Base-by-base conservation (phyloP, 2,329 filamentous ascomycete genomes). In the Fusarium sp. region DNA sequence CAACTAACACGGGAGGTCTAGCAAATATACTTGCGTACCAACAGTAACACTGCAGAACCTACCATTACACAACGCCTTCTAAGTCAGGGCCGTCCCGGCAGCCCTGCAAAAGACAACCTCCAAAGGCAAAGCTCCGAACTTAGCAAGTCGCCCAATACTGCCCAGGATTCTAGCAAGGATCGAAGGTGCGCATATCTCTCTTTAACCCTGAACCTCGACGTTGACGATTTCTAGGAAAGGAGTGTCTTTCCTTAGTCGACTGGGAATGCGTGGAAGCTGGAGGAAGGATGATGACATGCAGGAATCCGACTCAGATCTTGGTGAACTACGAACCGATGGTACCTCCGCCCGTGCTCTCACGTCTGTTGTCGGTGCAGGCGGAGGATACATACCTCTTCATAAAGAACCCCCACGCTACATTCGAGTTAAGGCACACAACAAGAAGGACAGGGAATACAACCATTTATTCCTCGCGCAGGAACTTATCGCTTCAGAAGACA, bases 321-420 rank as follows among this genome's bases (percentile, higher is more conserved):
- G 89, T 67, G 86, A 88, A 69, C 78, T 81, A 32, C 87, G 93
- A 68, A 89, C 88, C 30, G 92, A 96, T 76, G 93, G 93, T 53
- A 91, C 90, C 81, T 90, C 96, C 78, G 92, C 93, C 32, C 88
- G 91, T 71, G 89, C 94, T 61, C 95, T 97, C 77, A 91, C 91
- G 36, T 90, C 93, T 61, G 87, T 91, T 49, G 86, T 92, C 73
- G 91, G 88, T 51, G 86, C 87, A 24, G 85, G 81, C 56, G 82
- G 80, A 53, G 91, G 93, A 60, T 98, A 91, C 77, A 93, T 93
- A 56, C 95, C 96, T 9, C 88, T 90, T 65, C 90, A 96, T 74
- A 96, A 96, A 68, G 92, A 94, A 54, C 94, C 95, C 5, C 93
- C 94, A 3, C 89, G 92, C 24, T 98, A 98, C 75, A 96, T 98